These are phyloP conservation scores for Cornus suecica DNA, from an alignment of 148 eudicot genomes.

Conservation along the genomic window DNA sequence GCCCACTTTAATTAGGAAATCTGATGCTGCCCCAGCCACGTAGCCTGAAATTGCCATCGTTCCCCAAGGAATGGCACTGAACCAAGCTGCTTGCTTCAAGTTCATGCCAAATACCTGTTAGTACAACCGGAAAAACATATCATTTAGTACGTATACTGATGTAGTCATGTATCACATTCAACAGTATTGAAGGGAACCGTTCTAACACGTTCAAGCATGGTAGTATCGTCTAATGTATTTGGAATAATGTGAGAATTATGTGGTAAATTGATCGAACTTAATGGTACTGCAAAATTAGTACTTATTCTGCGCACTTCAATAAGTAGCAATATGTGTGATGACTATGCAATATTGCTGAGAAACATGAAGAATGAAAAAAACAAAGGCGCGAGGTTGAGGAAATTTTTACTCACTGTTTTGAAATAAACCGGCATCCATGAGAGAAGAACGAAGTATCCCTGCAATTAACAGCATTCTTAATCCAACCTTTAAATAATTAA, in stretches of 20 bases:
- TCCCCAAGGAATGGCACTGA: constrained; percentile 98
- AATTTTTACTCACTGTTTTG: constrained; percentile 61
- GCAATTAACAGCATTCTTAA: constrained; percentile 25
- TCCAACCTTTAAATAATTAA: background rate
- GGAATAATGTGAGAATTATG: background rate
- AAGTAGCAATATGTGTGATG: background rate
- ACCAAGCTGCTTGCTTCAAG: constrained; percentile 95
- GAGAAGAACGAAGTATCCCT: constrained; percentile 98
- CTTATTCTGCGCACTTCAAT: background rate
- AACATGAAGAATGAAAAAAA: background rate
- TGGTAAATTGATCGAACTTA: background rate
- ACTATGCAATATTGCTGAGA: background rate
- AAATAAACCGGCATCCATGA: constrained; percentile 99
- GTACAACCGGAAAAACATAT: background rate
- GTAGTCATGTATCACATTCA: background rate
- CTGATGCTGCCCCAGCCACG: constrained; percentile 74
- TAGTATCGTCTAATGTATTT: too few species aligned
- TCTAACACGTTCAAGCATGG: background rate
- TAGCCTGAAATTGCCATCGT: constrained; percentile 91
- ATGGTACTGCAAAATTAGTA: background rate
- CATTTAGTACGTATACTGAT: background rate
- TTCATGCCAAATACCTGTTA: constrained; percentile 73
- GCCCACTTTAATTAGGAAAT: constrained; percentile 65
- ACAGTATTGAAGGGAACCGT: background rate
- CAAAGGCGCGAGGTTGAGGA: background rate